These are phyloP conservation scores for Neopestalotiopsis sp. DNA, from an alignment of 2,329 filamentous ascomycete species.

Conservation along the genomic window DNA sequence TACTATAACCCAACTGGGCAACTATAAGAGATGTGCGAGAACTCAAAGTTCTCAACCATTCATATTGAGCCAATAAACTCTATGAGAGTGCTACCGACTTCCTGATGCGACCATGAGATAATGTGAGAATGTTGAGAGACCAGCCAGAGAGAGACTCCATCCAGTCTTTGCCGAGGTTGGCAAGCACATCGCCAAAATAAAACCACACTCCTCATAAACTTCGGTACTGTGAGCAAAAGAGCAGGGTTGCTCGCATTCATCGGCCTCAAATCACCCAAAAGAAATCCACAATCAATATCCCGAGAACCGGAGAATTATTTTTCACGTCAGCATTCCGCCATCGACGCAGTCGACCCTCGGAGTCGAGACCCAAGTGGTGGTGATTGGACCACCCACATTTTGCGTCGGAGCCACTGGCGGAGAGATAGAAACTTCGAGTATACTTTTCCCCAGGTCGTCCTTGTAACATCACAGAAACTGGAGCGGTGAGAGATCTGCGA, in stretches of 20 bases:
- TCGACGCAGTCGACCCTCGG: too few species aligned
- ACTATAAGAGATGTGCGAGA: background rate
- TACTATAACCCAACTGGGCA: background rate
- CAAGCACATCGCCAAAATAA: too few species aligned
- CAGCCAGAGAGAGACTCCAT: background rate
- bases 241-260: too few species aligned
- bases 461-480: background rate
- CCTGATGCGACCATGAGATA: background rate
- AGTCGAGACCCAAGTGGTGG: too few species aligned
- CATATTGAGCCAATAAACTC: too few species aligned
- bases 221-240: too few species aligned
- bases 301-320: too few species aligned
- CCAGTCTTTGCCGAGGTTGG: background rate
- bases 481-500: background rate
- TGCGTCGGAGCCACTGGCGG: background rate
- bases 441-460: background rate
- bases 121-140: background rate
- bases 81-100: background rate
- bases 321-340: too few species aligned
- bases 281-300: too few species aligned
- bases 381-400: background rate
- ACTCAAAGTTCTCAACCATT: too few species aligned
- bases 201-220: too few species aligned
- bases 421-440: background rate
- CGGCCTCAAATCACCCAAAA: too few species aligned